These are phyloP conservation scores for Geotrichum histeridarum DNA, from an alignment of 1,139 yeast genomes.

Conservation along the genomic window DNA sequence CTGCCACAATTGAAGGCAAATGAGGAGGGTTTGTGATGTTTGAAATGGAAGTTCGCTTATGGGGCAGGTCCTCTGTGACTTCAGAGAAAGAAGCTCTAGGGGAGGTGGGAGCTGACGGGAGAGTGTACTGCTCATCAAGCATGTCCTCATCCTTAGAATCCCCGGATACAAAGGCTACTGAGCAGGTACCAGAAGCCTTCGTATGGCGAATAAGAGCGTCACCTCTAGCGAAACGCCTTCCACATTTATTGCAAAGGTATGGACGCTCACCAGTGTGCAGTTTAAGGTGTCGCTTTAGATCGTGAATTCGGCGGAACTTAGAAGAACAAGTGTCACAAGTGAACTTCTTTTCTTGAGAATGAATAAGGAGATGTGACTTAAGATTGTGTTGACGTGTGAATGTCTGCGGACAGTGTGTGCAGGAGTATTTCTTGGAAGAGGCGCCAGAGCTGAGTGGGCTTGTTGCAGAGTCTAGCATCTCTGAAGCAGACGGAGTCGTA, in stretches of 20 bases:
- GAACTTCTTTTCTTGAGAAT: slow-evolving; percentile 50
- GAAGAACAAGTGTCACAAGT: slow-evolving; percentile 59
- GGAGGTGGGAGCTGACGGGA: background rate
- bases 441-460: background rate
- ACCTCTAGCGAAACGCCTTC: slow-evolving; percentile 64
- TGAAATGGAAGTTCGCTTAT: background rate
- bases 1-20: slow-evolving; percentile 3
- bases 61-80: slow-evolving; percentile 1
- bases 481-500: background rate
- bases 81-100: background rate
- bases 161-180: slow-evolving; percentile 7
- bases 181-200: slow-evolving; percentile 37
- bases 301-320: slow-evolving; percentile 68
- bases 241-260: slow-evolving; percentile 56
- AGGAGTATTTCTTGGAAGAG: slow-evolving; percentile 10
- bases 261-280: slow-evolving; percentile 76
- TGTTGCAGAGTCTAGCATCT: background rate
- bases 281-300: slow-evolving; percentile 68
- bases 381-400: slow-evolving; percentile 19
- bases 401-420: slow-evolving; percentile 18
- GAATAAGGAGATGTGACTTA: slow-evolving; percentile 14
- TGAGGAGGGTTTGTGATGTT: background rate
- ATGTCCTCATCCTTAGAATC: background rate
- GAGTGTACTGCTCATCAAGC: background rate
- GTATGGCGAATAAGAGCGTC: slow-evolving; percentile 70